A percentile compares a stretch with the other conserved stretches of the same genome.
phyloP scores from a whole-genome alignment of 2,329 filamentous ascomycete species.

The Trichoderma endophyticum region DNA sequence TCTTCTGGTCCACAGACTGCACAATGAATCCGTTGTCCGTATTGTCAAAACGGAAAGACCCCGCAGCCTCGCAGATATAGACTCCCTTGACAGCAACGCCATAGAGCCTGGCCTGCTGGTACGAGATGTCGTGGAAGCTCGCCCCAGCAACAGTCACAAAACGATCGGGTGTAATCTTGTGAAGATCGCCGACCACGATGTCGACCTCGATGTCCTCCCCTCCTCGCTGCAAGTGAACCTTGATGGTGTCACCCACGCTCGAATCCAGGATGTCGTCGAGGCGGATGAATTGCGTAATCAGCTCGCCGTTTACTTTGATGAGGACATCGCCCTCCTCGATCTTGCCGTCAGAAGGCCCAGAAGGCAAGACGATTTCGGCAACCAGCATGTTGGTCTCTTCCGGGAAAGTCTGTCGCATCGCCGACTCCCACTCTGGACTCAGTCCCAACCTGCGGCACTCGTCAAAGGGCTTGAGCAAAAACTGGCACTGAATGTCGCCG shows the following conservation, averaged over 20 bases:
- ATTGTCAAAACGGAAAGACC: constrained; percentile 91
- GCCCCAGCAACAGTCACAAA: constrained; percentile 93
- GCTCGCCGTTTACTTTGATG: constrained; percentile 87
- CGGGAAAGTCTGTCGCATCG: constrained; percentile 78
- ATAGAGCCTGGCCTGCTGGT: constrained; percentile 95
- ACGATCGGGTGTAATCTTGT: constrained; percentile 90
- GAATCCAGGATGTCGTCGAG: constrained; percentile 90
- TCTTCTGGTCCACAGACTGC: constrained; percentile 87
- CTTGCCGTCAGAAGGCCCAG: constrained; percentile 81
- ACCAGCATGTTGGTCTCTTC: constrained; percentile 96
- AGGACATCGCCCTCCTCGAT: constrained; percentile 93
- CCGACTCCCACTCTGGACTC: constrained; percentile 79
- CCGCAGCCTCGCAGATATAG: constrained; percentile 90
- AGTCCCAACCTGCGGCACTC: constrained; percentile 89
- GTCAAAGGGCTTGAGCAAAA: constrained; percentile 94
- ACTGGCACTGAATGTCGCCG: constrained; percentile 97
- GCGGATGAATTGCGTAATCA: constrained; percentile 88
- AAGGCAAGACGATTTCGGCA: constrained; percentile 88
- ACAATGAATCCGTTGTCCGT: constrained; percentile 91
- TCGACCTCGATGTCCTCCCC: constrained; percentile 84
- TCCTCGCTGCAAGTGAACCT: constrained; percentile 80
- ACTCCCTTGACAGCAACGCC: constrained; percentile 90
- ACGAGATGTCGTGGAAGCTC: constrained; percentile 94
- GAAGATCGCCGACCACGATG: constrained; percentile 81
- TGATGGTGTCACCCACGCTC: constrained; percentile 74